A percentile compares a stretch with the other conserved stretches of the same genome.
Conservation (phyloP, 345 rosid species). For the Ceriops decandra region DNA sequence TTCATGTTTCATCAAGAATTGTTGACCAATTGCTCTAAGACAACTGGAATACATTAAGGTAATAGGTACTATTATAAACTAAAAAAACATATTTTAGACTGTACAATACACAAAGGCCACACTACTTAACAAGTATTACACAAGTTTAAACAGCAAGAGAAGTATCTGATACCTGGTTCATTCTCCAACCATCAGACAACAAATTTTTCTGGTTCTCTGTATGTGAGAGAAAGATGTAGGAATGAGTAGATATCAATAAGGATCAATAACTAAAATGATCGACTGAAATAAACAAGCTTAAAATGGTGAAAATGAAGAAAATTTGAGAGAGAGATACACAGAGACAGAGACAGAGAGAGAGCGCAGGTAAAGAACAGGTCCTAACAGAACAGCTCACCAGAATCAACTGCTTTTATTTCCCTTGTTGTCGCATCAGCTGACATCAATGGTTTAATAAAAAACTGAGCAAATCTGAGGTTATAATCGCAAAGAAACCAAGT, state of each 20-base stretch:
- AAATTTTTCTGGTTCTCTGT: slow-evolving; percentile 92
- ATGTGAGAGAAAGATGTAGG: slow-evolving; percentile 13
- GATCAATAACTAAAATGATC: background rate
- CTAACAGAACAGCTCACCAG: slow-evolving; percentile 47
- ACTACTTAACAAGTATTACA: background rate
- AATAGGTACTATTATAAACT: too few relatives aligned
- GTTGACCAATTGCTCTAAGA: too few relatives aligned
- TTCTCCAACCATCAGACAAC: slow-evolving; percentile 77
- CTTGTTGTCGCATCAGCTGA: slow-evolving; percentile 88
- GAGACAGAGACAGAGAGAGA: background rate
- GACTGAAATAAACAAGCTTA: too few relatives aligned
- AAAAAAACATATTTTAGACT: background rate
- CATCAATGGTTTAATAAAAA: slow-evolving; percentile 88
- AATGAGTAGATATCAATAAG: background rate
- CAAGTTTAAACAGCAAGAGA: background rate
- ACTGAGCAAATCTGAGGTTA: slow-evolving; percentile 68
- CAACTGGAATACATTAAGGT: too few relatives aligned
- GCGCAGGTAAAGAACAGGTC: background rate
- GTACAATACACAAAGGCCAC: background rate
- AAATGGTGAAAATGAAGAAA: background rate
- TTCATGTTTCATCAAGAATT: too few relatives aligned
- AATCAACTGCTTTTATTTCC: slow-evolving; percentile 92
- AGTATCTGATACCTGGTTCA: slow-evolving; percentile 57
- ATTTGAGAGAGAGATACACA: background rate
- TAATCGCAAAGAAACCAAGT: slow-evolving; percentile 21